These are phyloP conservation scores for Prunus davidiana DNA, from an alignment of 306 rosid genomes.

Conservation along the genomic window DNA sequence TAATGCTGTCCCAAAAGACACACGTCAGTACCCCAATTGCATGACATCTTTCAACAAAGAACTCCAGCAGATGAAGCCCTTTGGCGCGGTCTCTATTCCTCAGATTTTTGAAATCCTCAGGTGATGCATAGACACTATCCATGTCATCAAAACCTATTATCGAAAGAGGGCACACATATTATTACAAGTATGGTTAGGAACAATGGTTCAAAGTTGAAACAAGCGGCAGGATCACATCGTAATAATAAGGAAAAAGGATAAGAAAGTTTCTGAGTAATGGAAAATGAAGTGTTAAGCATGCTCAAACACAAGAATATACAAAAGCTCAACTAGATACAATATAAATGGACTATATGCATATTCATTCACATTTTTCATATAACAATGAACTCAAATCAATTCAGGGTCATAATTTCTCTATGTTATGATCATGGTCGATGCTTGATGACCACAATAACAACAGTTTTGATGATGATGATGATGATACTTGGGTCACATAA, in stretches of 20 bases:
- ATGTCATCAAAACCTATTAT: constrained; percentile 67
- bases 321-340: neutral
- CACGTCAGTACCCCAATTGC: constrained; percentile 70
- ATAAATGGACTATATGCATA: neutral
- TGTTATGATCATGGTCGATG: neutral
- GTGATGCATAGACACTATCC: constrained; percentile 84
- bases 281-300: neutral
- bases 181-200: constrained; percentile 8
- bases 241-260: neutral
- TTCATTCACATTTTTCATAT: neutral
- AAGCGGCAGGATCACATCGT: neutral
- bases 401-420: neutral
- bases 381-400: neutral
- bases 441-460: neutral
- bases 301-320: neutral
- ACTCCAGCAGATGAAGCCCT: constrained; percentile 79
- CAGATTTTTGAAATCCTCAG: constrained; percentile 68
- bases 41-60: constrained; percentile 77
- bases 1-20: neutral
- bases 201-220: neutral
- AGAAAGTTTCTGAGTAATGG: neutral
- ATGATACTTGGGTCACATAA: neutral
- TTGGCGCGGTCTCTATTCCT: constrained; percentile 45
- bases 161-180: constrained; percentile 14
- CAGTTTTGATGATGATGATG: neutral